Evolutionary conservation across 805 yeast species (phyloP).

Genomic region (Lachancea meyersii): DNA sequence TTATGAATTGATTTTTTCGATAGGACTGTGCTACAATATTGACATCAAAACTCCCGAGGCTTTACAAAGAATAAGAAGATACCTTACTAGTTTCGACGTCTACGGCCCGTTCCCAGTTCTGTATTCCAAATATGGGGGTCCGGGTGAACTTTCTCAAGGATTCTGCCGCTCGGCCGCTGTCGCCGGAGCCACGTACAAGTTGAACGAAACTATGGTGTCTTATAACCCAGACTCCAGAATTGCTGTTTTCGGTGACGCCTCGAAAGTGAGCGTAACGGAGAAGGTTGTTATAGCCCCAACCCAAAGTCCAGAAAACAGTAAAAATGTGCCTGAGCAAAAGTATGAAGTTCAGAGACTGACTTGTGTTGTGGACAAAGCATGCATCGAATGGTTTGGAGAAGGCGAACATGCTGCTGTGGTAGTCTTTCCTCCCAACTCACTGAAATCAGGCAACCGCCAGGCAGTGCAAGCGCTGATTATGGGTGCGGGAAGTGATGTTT

Average conservation of each 20-base stretch:
- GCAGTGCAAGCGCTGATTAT: constrained; percentile 85
- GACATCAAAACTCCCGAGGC: constrained; percentile 67
- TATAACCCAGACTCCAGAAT: constrained; percentile 61
- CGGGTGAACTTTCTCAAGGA: constrained; percentile 94
- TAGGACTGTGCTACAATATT: constrained; percentile 67
- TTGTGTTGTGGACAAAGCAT: constrained; percentile 77
- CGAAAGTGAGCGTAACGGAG: constrained; percentile 68
- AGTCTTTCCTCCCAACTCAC: constrained; percentile 83
- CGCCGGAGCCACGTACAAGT: constrained; percentile 90
- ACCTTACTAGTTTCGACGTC: constrained; percentile 76
- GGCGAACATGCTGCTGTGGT: constrained; percentile 81
- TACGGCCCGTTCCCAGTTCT: constrained; percentile 93
- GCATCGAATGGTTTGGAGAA: constrained; percentile 87
- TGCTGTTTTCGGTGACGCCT: constrained; percentile 72
- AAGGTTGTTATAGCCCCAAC: constrained; percentile 73
- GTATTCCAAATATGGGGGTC: constrained; percentile 89
- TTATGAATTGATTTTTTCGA: constrained; percentile 76
- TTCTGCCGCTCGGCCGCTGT: constrained; percentile 97
- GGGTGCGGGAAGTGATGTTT: constrained; percentile 82
- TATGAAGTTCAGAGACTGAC: constrained; percentile 67
- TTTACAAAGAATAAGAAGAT: constrained; percentile 73
- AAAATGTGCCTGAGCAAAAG: constrained; percentile 40
- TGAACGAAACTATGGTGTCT: constrained; percentile 57
- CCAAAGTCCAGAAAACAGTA: constrained; percentile 43
- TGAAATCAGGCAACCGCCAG: constrained; percentile 55